phyloP scores from a whole-genome alignment of 495 filamentous ascomycete genomes.

The Aspergillus cristatus region DNA sequence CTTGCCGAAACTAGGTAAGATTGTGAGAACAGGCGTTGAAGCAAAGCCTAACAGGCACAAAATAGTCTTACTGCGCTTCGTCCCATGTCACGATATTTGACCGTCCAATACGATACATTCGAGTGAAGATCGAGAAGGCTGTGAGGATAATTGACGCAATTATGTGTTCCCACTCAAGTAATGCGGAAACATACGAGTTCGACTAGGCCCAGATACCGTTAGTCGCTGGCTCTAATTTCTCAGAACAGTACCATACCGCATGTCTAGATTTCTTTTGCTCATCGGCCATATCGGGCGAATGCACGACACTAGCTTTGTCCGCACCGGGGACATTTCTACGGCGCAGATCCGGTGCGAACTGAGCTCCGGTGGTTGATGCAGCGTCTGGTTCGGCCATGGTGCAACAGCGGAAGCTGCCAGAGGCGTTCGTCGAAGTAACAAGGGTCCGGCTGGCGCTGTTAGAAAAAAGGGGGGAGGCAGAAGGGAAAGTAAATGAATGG shows the following conservation, averaged over 20 bases:
- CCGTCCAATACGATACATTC: constrained; percentile 88
- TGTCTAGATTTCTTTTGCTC: constrained; percentile 54
- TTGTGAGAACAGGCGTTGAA: constrained; percentile 14
- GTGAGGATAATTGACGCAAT: constrained; percentile 87
- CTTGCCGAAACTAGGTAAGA: constrained; percentile 74
- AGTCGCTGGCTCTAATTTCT: constrained; percentile 3
- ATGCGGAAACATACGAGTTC: constrained; percentile 44
- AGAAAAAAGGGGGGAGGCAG: constrained; percentile 1
- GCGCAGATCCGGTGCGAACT: constrained; percentile 56
- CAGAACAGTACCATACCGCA: constrained; percentile 17
- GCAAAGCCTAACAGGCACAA: constrained; percentile 7
- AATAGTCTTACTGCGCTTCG: constrained; percentile 76
- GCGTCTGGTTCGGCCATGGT: constrained; percentile 24
- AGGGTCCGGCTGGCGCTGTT: constrained; percentile 1
- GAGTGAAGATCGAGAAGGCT: constrained; percentile 80
- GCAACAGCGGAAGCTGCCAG: constrained; percentile 1
- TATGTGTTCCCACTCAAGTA: constrained; percentile 77
- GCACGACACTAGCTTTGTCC: constrained; percentile 27
- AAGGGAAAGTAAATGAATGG: too few relatives aligned
- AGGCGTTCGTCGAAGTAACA: neutral
- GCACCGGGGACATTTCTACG: constrained; percentile 62
- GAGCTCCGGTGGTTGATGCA: constrained; percentile 56
- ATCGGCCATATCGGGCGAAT: constrained; percentile 27
- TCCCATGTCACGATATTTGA: constrained; percentile 98
- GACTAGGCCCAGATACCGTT: constrained; percentile 12